Percentiles rank a stretch among this genome's conserved stretches.
Conservation (phyloP, 768 basidiomycete species). For the Chiua virens region DNA sequence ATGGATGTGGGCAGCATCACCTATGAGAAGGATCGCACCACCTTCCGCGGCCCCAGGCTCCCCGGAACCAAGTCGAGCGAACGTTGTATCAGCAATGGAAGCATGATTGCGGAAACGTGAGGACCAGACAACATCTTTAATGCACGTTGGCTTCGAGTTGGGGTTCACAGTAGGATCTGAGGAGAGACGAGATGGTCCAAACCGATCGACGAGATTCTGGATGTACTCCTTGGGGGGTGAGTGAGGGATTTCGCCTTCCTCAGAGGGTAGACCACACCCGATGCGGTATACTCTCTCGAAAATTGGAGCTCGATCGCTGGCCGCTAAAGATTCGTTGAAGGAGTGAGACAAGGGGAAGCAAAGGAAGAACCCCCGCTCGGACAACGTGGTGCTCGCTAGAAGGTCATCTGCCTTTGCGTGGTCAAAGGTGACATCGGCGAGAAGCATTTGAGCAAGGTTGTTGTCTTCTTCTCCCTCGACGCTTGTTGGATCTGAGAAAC, state of each 20-base stretch:
- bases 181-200: slow-evolving; percentile 38
- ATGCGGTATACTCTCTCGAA: slow-evolving; percentile 38
- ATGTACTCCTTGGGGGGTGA: slow-evolving; percentile 42
- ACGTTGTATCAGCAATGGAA: slow-evolving; percentile 43
- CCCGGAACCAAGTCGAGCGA: slow-evolving; percentile 30
- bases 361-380: slow-evolving; percentile 15
- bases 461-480: slow-evolving; percentile 21
- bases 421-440: slow-evolving; percentile 21
- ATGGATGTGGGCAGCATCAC: slow-evolving; percentile 54
- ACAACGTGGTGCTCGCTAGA: background rate
- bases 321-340: slow-evolving; percentile 17
- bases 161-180: slow-evolving; percentile 39
- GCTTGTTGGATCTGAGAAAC: slow-evolving; percentile 45
- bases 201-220: slow-evolving; percentile 43
- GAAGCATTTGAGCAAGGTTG: slow-evolving; percentile 32
- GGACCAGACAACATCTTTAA: slow-evolving; percentile 44
- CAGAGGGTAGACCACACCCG: slow-evolving; percentile 39
- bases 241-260: slow-evolving; percentile 38
- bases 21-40: slow-evolving; percentile 32
- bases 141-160: slow-evolving; percentile 27
- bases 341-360: slow-evolving; percentile 11
- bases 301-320: slow-evolving; percentile 8
- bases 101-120: slow-evolving; percentile 49
- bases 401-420: background rate
- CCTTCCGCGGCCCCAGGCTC: slow-evolving; percentile 3